Percentiles rank a stretch among this genome's conserved stretches.
These are phyloP conservation scores for Balansia obtecta DNA, from an alignment of 2,329 filamentous ascomycete species.

Conservation along the genomic window DNA sequence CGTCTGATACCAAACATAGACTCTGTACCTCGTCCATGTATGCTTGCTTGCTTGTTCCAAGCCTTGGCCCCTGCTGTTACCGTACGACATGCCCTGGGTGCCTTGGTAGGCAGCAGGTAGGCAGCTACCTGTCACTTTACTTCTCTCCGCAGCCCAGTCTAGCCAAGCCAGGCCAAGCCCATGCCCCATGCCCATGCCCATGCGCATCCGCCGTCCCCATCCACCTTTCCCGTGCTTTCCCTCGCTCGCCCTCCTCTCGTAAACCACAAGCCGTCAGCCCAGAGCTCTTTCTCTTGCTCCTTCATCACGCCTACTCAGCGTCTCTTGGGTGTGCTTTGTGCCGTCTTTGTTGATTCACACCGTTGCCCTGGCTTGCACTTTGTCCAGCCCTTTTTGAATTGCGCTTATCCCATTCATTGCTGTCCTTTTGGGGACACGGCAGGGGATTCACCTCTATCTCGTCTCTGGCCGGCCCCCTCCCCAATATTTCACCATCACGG, in stretches of 20 bases:
- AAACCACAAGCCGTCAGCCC: not conserved
- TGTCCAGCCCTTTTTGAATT: constrained; percentile 9
- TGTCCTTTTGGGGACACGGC: constrained; percentile 12
- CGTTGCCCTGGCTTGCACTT: constrained; percentile 8
- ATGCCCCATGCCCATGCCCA: not conserved
- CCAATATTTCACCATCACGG: not conserved
- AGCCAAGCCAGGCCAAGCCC: not conserved
- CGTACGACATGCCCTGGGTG: too few relatives aligned
- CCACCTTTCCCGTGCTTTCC: not conserved
- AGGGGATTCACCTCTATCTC: constrained; percentile 10
- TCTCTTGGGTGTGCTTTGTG: constrained; percentile 8
- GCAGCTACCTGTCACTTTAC: too few relatives aligned
- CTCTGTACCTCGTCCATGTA: not conserved
- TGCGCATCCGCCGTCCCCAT: too few relatives aligned
- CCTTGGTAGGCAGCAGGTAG: too few relatives aligned
- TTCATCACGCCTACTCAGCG: constrained; percentile 1
- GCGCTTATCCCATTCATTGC: constrained; percentile 9
- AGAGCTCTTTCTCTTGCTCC: not conserved
- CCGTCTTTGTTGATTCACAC: constrained; percentile 11
- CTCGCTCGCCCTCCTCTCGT: constrained; percentile 3
- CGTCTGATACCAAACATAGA: not conserved
- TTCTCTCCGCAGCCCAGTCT: not conserved
- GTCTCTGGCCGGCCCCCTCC: not conserved
- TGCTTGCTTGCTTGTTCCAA: constrained; percentile 2
- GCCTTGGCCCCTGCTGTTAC: not conserved